Evolutionary conservation across 495 filamentous ascomycete genomes (phyloP).

Genomic region (Xylaria telfairii): DNA sequence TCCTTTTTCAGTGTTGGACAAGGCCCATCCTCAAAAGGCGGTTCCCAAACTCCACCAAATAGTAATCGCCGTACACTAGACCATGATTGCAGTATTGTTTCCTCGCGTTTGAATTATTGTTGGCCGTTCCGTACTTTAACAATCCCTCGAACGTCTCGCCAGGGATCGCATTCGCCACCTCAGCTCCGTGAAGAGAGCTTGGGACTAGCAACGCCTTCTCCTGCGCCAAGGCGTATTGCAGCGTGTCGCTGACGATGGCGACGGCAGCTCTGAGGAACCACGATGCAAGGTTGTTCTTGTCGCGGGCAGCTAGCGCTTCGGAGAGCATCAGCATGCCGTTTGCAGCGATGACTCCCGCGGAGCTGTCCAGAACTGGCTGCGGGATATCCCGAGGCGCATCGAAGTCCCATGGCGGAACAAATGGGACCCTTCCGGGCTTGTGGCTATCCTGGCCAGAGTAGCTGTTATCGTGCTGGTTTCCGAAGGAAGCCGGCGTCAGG

Average conservation of each 20-base stretch:
- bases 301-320: not conserved
- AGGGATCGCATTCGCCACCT: not conserved
- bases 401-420: not conserved
- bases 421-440: not conserved
- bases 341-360: not conserved
- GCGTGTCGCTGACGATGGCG: not conserved
- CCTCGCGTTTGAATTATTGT: not conserved
- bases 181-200: not conserved
- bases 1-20: not conserved
- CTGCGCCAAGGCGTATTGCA: not conserved
- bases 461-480: not conserved
- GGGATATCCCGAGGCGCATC: not conserved
- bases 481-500: not conserved
- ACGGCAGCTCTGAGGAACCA: not conserved
- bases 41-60: not conserved
- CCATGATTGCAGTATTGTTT: not conserved
- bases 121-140: not conserved
- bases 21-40: not conserved
- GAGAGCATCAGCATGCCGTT: slow-evolving; percentile 3
- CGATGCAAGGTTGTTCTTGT: not conserved
- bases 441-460: not conserved
- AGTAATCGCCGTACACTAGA: not conserved
- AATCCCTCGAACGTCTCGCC: not conserved
- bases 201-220: not conserved
- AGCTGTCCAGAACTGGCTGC: not conserved